These are phyloP conservation scores for Penicillium fimorum DNA, from an alignment of 495 filamentous ascomycete genomes.

Conservation along the genomic window DNA sequence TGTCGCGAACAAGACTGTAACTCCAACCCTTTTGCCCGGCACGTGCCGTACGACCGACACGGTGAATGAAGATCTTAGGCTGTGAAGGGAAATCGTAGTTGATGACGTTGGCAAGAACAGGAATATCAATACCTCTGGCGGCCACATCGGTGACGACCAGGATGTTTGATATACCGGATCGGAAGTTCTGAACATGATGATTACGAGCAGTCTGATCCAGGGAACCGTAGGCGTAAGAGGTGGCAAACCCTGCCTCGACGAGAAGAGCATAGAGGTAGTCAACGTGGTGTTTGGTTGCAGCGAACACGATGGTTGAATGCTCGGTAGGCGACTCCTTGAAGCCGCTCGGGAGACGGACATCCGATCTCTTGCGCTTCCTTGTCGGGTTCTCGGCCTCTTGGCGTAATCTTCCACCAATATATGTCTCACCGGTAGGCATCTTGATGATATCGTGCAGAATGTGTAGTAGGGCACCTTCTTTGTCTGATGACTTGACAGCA, in stretches of 20 bases:
- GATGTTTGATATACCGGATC: conserved; percentile 79
- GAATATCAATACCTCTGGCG: conserved; percentile 96
- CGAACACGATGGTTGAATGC: conserved; percentile 91
- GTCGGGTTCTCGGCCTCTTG: conserved; percentile 48
- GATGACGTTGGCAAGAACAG: conserved; percentile 92
- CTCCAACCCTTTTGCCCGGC: conserved; percentile 91
- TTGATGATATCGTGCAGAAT: conserved; percentile 89
- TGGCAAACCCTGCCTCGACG: conserved; percentile 71
- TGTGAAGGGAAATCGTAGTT: conserved; percentile 98
- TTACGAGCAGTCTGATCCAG: conserved; percentile 91
- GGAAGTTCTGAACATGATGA: conserved; percentile 84
- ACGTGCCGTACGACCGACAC: conserved; percentile 91
- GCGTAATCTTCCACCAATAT: conserved; percentile 41
- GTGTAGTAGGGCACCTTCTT: conserved; percentile 87
- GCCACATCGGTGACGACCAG: conserved; percentile 98
- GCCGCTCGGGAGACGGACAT: conserved; percentile 35
- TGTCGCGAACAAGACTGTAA: conserved; percentile 82
- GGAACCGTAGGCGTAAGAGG: conserved; percentile 90
- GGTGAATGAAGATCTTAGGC: conserved; percentile 94
- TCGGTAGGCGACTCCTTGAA: conserved; percentile 43
- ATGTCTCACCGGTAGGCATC: conserved; percentile 76
- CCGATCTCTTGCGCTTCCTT: conserved; percentile 65
- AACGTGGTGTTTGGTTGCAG: conserved; percentile 96
- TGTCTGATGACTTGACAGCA: conserved; percentile 84
- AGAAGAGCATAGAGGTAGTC: conserved; percentile 83